phyloP scores from a whole-genome alignment of 345 rosid species.

The Psidium guajava region DNA sequence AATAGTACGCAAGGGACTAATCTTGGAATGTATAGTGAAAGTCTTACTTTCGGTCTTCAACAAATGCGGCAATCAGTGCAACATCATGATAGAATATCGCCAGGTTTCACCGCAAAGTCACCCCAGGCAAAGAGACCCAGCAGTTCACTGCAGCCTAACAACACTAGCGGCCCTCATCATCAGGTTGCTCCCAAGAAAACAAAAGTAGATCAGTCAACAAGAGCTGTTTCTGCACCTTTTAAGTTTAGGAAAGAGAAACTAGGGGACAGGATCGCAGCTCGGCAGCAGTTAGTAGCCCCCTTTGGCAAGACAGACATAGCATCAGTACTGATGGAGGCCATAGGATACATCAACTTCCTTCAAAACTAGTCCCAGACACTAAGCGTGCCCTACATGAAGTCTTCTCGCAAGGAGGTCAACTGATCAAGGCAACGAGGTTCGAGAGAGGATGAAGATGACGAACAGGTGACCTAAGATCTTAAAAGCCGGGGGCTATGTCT shows the following conservation, averaged over 20 bases:
- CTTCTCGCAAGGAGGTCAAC: too few relatives aligned
- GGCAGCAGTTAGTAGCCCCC: conserved; percentile 92
- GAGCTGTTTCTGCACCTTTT: conserved; percentile 68
- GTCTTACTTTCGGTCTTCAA: conserved; percentile 24
- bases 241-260: conserved; percentile 93
- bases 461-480: too few relatives aligned
- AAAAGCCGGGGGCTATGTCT: too few relatives aligned
- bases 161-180: not conserved
- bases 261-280: conserved; percentile 89
- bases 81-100: not conserved
- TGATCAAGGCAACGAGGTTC: too few relatives aligned
- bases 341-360: conserved; percentile 90
- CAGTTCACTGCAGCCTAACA: conserved; percentile 36
- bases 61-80: conserved; percentile 27
- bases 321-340: conserved; percentile 94
- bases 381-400: too few relatives aligned
- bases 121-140: conserved; percentile 49
- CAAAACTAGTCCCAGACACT: conserved; percentile 88
- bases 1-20: not conserved
- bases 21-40: conserved; percentile 29
- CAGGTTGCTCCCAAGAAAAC: conserved; percentile 64
- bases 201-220: conserved; percentile 40
- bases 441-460: too few relatives aligned
- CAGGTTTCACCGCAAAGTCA: not conserved
- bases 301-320: conserved; percentile 99